These are phyloP conservation scores for Sporisorium graminicola DNA, from an alignment of 1,284 basidiomycete genomes.

Conservation along the genomic window DNA sequence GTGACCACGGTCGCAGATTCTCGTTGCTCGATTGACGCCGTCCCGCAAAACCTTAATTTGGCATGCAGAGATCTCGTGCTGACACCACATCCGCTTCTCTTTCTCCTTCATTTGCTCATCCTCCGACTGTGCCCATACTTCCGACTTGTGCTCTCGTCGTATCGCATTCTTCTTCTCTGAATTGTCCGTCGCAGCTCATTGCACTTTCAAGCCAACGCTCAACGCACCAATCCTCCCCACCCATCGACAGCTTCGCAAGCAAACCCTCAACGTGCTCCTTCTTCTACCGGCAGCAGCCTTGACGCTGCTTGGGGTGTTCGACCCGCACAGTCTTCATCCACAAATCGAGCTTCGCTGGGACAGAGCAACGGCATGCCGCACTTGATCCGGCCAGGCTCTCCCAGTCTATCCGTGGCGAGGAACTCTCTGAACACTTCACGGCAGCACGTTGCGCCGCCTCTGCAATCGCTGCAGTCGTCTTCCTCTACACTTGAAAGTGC, in stretches of 20 bases:
- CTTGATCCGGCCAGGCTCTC: slow-evolving; percentile 27
- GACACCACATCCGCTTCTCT: not conserved
- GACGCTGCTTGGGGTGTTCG: slow-evolving; percentile 31
- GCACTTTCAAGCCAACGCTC: slow-evolving; percentile 3
- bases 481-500: slow-evolving; percentile 36
- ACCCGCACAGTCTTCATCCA: slow-evolving; percentile 3
- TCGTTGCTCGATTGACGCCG: not conserved
- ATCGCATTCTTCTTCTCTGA: not conserved
- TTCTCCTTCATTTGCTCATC: not conserved
- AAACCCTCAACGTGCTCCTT: slow-evolving; percentile 2
- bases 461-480: slow-evolving; percentile 5
- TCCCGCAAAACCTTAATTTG: not conserved
- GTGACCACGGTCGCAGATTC: too few relatives aligned
- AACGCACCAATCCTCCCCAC: not conserved
- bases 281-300: slow-evolving; percentile 33
- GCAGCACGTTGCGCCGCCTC: slow-evolving; percentile 9
- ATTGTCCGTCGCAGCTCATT: slow-evolving; percentile 5
- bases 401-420: slow-evolving; percentile 28
- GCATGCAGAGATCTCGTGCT: not conserved
- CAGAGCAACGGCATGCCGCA: slow-evolving; percentile 18
- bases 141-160: not conserved
- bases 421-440: slow-evolving; percentile 13
- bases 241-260: slow-evolving; percentile 3
- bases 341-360: slow-evolving; percentile 3
- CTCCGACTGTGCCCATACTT: not conserved